Conservation (phyloP, 257 asterid genomes). For the Mentha longifolia region DNA sequence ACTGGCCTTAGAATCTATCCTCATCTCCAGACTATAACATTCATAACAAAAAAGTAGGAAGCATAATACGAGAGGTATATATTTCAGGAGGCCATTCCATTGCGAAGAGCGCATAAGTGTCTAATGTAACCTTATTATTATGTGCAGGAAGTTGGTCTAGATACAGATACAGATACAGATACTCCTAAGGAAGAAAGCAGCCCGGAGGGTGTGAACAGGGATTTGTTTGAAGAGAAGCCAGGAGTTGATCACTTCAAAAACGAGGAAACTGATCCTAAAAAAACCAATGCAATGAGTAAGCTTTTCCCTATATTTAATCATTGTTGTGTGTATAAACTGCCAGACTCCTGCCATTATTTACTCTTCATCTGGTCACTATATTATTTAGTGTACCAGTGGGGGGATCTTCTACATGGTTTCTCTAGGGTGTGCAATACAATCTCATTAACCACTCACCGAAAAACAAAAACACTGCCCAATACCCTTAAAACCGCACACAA, state of each 20-base stretch:
- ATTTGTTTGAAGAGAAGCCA: conserved; percentile 42
- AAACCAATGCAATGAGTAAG: conserved; percentile 82
- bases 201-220: conserved; percentile 29
- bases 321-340: conserved; percentile 9
- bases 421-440: background rate
- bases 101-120: conserved; percentile 8
- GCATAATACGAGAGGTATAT: background rate
- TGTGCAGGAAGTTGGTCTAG: conserved; percentile 54
- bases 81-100: conserved; percentile 7
- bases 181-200: conserved; percentile 46
- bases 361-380: background rate
- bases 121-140: background rate
- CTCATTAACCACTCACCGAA: background rate
- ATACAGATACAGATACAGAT: conserved; percentile 43
- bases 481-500: background rate
- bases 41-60: background rate
- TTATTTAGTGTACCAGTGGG: conserved; percentile 5
- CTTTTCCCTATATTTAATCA: conserved; percentile 24
- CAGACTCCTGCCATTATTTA: background rate
- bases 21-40: background rate
- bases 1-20: conserved; percentile 19
- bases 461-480: background rate
- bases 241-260: conserved; percentile 80
- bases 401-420: background rate
- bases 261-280: conserved; percentile 74